Base-by-base conservation (phyloP, 75 land plant genomes). In the Picea glauca region DNA sequence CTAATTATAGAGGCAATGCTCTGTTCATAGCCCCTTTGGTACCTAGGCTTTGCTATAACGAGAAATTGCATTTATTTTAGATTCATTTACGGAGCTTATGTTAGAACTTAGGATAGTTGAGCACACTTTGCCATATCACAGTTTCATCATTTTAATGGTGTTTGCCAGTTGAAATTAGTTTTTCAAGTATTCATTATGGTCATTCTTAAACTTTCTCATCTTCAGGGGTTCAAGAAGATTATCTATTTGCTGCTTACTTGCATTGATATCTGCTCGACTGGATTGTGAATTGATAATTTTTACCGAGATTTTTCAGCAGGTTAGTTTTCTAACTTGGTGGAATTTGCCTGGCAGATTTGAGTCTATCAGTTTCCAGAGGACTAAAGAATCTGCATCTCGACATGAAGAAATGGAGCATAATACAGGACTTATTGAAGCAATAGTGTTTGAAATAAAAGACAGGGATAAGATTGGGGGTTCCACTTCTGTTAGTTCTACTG, bases 381-480 rank as follows among this genome's bases (percentile, higher is more conserved):
- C 76, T 8, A 78, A 78, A 33, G 80, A 82, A 23, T 77, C 90
- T 46, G 89, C 85, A 50, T 15, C 78, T 14, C 31, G 40, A 56
- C 67, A 87, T 15, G 12, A 75, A 66, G 77, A 78, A 23, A 83
- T 83, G 84, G 84, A 84, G 46, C 75, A 33, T 32, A 82, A 56
- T 4, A 76, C 85, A 64, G 86, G 87, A 40, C 62, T 85, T 67
- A 79, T 87, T 58, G 88, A 87, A 62, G 88, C 88, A 33, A 68
- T 87, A 46, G 79, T 85, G 21, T 82, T 87, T 58, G 88, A 87
- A 54, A 72, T 85, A 33, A 40, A 62, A 66, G 88, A 87, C 74
- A 78, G 88, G 65, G 88, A 85, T 35, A 84, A 81, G 57, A 81
- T 87, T 66, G 88, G 88, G 62, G 83, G 81, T n/a, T 50, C 82